Evolutionary conservation across 306 rosid genomes (phyloP).

Genomic region (Datisca glomerata): DNA sequence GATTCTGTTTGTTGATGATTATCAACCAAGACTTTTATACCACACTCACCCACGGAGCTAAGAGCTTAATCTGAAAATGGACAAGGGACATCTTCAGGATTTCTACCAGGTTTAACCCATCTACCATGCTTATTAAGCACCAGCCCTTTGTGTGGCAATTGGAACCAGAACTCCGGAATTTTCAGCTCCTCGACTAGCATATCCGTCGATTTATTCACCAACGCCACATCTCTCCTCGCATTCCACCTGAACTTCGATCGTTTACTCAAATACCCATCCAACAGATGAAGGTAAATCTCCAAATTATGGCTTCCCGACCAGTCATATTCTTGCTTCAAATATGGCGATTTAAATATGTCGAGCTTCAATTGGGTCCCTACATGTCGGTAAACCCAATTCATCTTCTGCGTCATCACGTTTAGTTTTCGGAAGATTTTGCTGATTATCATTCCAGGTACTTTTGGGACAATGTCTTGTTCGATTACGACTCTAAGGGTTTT

Average conservation of each 20-base stretch:
- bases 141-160: slow-evolving; percentile 47
- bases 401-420: slow-evolving; percentile 24
- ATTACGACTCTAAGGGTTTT: slow-evolving; percentile 29
- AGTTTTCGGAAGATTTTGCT: slow-evolving; percentile 29
- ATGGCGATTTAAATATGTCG: slow-evolving; percentile 40
- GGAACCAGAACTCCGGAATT: slow-evolving; percentile 59
- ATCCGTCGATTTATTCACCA: slow-evolving; percentile 56
- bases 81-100: slow-evolving; percentile 55
- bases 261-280: slow-evolving; percentile 36
- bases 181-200: slow-evolving; percentile 48
- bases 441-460: slow-evolving; percentile 45
- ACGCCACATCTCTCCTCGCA: slow-evolving; percentile 51
- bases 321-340: slow-evolving; percentile 31
- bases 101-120: slow-evolving; percentile 61
- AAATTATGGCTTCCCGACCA: slow-evolving; percentile 40
- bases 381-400: slow-evolving; percentile 54
- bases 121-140: slow-evolving; percentile 48
- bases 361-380: slow-evolving; percentile 40
- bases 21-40: no score
- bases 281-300: slow-evolving; percentile 60
- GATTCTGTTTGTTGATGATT: no score
- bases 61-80: no score
- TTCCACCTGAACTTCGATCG: slow-evolving; percentile 22
- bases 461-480: slow-evolving; percentile 48
- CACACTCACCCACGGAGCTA: no score